These are phyloP conservation scores for Zygosaccharomyces gambellarensis DNA, from an alignment of 805 yeast genomes.

Conservation along the genomic window DNA sequence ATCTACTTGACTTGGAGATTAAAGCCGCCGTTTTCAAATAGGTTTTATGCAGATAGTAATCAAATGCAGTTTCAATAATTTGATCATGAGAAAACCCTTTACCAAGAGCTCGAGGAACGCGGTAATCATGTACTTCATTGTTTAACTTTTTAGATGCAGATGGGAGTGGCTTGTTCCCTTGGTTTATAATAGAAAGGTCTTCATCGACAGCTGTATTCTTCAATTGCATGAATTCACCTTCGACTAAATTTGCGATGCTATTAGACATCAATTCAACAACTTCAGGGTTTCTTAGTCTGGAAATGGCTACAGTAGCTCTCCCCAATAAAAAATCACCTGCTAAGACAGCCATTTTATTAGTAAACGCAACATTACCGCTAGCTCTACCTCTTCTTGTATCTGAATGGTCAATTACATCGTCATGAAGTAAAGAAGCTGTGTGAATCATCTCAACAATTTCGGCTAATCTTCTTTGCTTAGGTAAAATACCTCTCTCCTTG, in stretches of 20 bases:
- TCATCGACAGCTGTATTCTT: conserved; percentile 78
- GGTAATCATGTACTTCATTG: conserved; percentile 30
- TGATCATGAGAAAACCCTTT: conserved; percentile 49
- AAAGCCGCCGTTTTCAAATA: conserved; percentile 91
- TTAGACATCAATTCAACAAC: conserved; percentile 94
- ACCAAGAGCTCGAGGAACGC: conserved; percentile 20
- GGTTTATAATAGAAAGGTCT: conserved; percentile 35
- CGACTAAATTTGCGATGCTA: conserved; percentile 93
- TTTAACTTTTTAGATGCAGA: conserved; percentile 12
- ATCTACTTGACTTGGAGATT: conserved; percentile 88
- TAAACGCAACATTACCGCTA: conserved; percentile 87
- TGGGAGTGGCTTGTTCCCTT: conserved; percentile 39
- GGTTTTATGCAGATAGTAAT: conserved; percentile 91
- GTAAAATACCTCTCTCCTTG: conserved; percentile 69
- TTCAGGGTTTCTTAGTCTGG: conserved; percentile 91
- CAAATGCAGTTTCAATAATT: conserved; percentile 83
- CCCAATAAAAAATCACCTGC: conserved; percentile 96
- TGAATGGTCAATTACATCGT: conserved; percentile 89
- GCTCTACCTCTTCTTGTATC: conserved; percentile 89
- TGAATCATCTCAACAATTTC: conserved; percentile 98
- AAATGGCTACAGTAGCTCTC: conserved; percentile 92
- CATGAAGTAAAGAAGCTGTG: conserved; percentile 91
- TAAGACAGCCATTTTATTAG: conserved; percentile 94
- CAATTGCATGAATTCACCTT: conserved; percentile 98
- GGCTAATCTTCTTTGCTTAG: conserved; percentile 91